Evolutionary conservation across 345 rosid species (phyloP).

Genomic region (Arabidopsis suecica): DNA sequence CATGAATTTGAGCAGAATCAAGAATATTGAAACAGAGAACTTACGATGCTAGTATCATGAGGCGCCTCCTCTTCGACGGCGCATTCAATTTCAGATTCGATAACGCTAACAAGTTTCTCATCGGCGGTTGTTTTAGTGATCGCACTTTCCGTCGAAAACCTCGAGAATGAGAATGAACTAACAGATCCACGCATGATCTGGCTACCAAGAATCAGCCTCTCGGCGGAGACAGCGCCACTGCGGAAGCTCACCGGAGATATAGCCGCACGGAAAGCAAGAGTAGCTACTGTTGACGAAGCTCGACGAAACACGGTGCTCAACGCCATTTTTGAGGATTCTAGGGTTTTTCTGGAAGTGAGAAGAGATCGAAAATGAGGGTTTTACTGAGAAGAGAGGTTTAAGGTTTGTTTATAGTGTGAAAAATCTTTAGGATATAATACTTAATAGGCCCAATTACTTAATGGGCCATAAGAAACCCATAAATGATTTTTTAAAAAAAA

Average conservation of each 20-base stretch:
- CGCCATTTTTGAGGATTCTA: conserved; percentile 40
- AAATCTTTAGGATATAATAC: background rate
- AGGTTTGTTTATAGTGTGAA: conserved; percentile 10
- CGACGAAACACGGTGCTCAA: conserved; percentile 52
- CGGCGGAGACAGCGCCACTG: conserved; percentile 19
- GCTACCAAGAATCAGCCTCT: conserved; percentile 34
- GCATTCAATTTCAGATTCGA: conserved; percentile 61
- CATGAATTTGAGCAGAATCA: background rate
- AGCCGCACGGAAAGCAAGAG: conserved; percentile 50
- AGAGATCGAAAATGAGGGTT: conserved; percentile 38
- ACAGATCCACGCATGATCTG: conserved; percentile 29
- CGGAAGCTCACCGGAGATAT: conserved; percentile 48
- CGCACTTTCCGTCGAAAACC: conserved; percentile 44
- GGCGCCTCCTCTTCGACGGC: conserved; percentile 47
- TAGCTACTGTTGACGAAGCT: conserved; percentile 47
- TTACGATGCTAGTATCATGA: conserved; percentile 27
- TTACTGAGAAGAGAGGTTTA: conserved; percentile 28
- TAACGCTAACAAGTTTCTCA: conserved; percentile 49
- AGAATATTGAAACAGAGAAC: background rate
- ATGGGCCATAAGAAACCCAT: background rate
- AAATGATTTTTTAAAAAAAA: background rate
- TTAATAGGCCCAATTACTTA: background rate
- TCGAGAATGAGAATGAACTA: conserved; percentile 31
- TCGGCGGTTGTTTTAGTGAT: conserved; percentile 47
- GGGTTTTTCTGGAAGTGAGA: conserved; percentile 15